phyloP scores from a whole-genome alignment of 129 eudicot genomes.

The Solidago caesia region DNA sequence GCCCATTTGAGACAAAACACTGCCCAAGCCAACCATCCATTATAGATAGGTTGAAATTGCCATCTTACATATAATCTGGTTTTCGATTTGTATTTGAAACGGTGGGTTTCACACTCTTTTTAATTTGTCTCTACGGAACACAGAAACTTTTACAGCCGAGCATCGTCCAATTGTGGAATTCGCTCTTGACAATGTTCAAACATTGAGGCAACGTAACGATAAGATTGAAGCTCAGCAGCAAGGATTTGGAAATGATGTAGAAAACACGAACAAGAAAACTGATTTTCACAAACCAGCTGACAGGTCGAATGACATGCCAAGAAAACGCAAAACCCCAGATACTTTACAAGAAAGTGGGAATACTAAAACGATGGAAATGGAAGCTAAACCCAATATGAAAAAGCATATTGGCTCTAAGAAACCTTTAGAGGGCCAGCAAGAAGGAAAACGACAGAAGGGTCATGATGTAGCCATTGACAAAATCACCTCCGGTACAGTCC shows the following conservation, averaged over 20 bases:
- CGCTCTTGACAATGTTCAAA: conserved; percentile 85
- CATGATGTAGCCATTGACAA: conserved; percentile 15
- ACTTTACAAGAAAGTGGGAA: conserved; percentile 20
- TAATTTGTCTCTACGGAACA: not conserved
- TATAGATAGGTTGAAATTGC: not conserved
- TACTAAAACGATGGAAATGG: conserved; percentile 26
- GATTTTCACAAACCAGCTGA: conserved; percentile 22
- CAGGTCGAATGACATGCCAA: conserved; percentile 29
- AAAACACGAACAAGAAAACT: conserved; percentile 22
- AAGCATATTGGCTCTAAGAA: conserved; percentile 14
- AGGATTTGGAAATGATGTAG: conserved; percentile 26
- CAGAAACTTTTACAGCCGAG: conserved; percentile 81
- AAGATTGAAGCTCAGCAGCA: conserved; percentile 69
- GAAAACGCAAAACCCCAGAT: conserved; percentile 45
- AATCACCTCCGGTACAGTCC: conserved; percentile 11
- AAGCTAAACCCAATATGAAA: conserved; percentile 39
- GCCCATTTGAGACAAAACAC: no score
- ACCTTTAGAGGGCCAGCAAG: conserved; percentile 18
- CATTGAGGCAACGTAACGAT: conserved; percentile 64
- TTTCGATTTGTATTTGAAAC: not conserved
- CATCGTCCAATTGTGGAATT: conserved; percentile 99
- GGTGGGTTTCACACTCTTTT: not conserved
- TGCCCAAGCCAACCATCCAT: not conserved
- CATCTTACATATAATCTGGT: not conserved
- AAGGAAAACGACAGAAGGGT: conserved; percentile 23